Evolutionary conservation across 2,329 filamentous ascomycete species (phyloP), one percentile per base, ranked within the genome.

Genomic region (Rutstroemia sp.): DNA sequence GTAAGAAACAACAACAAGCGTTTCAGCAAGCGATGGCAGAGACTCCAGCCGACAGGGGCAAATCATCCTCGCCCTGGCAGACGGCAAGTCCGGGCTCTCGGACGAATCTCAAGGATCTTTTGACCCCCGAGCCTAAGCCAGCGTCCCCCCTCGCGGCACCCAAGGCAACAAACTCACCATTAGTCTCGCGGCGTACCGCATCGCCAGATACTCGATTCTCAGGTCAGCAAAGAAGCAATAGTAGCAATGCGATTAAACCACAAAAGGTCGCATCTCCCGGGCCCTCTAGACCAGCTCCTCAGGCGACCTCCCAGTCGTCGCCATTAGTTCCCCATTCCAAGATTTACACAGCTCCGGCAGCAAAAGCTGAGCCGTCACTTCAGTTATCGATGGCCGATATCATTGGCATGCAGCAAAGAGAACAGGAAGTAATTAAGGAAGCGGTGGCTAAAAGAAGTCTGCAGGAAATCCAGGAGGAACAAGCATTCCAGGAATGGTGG

Each of bases 401-500:
- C 57, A 87, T 97, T 14, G 84, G 85, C 7, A 84, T 95, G 67
- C 91, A 99, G 72, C 83, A 87, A 69, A 83, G 83, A 8, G 92
- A 96, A 69, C 94, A 95, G 67, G 83, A 90, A 57, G 81, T 83
- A 17, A 84, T 95, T 59, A 86, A 83, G 53, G 92, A 96, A 68
- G 89, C 91, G 0, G 85, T 85, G 10, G 89, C 91, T 2, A 96
- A 95, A 73, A 82, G 92, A 56, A 94, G 89, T 61, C 74, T 99
- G 30, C 86, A 95, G 67, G 94, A 97, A 61, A 99, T 99, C 58
- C 94, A 99, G 70, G 84, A 94, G 62, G 94, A 99, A 72, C 94
- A 99, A 68, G 90, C 90, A 51, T 99, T 99, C 69, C 89, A 96
- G 69, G 86, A 95, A 69, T 96, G 92, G 91, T 96, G 91, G 91